Evolutionary conservation across 176 grass and related monocot genomes (phyloP).

Genomic region (Musa schizocarpa): DNA sequence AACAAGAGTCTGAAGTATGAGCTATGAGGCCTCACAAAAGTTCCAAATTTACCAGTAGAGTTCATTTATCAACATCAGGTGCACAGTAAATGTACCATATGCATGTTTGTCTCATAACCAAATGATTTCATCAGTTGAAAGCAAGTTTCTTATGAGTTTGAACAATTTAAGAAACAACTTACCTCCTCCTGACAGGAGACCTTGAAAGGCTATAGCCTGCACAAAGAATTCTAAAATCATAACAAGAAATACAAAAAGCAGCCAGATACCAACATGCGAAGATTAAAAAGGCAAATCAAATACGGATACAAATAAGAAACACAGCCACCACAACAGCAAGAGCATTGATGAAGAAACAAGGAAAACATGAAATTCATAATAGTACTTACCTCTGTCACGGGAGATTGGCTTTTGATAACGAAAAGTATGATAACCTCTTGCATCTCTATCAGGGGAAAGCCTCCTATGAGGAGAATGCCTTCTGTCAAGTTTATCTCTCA

Average conservation of each 20-base stretch:
- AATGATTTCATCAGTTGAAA: not conserved
- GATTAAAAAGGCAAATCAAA: not conserved
- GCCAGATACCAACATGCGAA: not conserved
- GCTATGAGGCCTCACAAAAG: too few relatives aligned
- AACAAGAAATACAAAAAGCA: not conserved
- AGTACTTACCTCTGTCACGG: constrained; percentile 42
- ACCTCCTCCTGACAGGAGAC: constrained; percentile 60
- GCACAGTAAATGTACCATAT: too few relatives aligned
- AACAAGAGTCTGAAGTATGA: too few relatives aligned
- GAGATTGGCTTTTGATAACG: constrained; percentile 43
- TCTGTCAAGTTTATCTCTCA: constrained; percentile 66
- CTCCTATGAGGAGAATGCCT: constrained; percentile 56
- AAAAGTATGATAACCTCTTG: constrained; percentile 43
- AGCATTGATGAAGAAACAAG: not conserved
- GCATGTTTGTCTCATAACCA: too few relatives aligned
- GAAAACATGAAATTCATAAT: not conserved
- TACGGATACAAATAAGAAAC: not conserved
- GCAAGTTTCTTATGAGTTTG: not conserved
- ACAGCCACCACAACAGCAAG: constrained; percentile 11
- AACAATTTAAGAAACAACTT: not conserved
- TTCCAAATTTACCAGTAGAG: too few relatives aligned
- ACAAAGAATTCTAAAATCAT: constrained; percentile 4
- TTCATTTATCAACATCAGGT: too few relatives aligned
- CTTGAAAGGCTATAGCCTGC: constrained; percentile 62
- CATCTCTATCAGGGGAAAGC: constrained; percentile 55